Percentiles rank a stretch among this genome's conserved stretches.
Evolutionary conservation across 2,329 filamentous ascomycete species (phyloP).

Genomic region (Aspergillus aculeatus): DNA sequence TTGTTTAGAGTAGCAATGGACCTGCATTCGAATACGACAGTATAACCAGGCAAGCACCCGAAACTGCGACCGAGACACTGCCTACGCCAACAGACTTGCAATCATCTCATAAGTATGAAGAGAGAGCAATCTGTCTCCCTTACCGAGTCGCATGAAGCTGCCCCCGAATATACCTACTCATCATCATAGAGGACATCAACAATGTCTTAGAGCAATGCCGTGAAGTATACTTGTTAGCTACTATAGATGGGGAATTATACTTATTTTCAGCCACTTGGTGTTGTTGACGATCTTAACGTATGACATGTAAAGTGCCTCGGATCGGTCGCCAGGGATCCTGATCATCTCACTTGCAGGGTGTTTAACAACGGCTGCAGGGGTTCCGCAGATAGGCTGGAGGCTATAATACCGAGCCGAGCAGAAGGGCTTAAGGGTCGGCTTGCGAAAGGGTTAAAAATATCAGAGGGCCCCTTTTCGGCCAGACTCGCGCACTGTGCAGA

Average conservation of each 20-base stretch:
- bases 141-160: not conserved
- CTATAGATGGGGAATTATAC: not conserved
- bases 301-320: not conserved
- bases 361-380: not conserved
- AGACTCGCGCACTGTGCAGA: not conserved
- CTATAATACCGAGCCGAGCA: not conserved
- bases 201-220: too few relatives aligned
- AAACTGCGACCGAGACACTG: not conserved
- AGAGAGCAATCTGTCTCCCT: not conserved
- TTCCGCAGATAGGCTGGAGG: not conserved
- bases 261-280: not conserved
- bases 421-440: not conserved
- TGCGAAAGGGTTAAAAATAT: not conserved
- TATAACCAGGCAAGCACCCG: not conserved
- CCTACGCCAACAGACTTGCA: not conserved
- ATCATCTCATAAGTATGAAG: not conserved
- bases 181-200: not conserved
- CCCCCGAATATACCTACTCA: not conserved
- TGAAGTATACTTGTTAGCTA: not conserved
- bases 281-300: not conserved
- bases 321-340: not conserved
- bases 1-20: not conserved
- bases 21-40: not conserved
- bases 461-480: not conserved
- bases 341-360: not conserved